These are phyloP conservation scores for Lepidium aucheri DNA, from an alignment of 345 rosid species.

Conservation along the genomic window DNA sequence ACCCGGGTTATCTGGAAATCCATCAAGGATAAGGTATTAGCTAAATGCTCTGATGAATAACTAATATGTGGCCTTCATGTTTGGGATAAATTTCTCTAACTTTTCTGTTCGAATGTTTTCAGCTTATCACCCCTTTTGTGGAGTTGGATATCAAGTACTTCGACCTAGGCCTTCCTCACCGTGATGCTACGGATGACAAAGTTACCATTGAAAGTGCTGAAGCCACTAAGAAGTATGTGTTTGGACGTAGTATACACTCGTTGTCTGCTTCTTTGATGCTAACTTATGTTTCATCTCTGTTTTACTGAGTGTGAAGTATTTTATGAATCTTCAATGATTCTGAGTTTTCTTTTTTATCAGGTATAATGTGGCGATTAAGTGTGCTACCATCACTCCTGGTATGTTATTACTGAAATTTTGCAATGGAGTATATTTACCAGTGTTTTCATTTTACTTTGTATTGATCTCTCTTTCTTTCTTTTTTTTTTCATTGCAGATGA, in stretches of 20 bases:
- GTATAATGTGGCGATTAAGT: conserved; percentile 96
- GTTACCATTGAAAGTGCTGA: conserved; percentile 65
- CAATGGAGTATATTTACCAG: background rate
- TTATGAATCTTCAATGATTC: background rate
- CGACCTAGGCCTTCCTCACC: conserved; percentile 62
- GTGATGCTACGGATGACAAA: conserved; percentile 62
- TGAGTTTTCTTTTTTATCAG: conserved; percentile 26
- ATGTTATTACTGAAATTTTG: background rate
- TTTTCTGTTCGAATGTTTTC: conserved; percentile 3
- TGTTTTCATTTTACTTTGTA: background rate
- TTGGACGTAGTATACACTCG: background rate
- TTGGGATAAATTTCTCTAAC: background rate
- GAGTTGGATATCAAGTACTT: conserved; percentile 69
- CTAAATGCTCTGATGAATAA: background rate
- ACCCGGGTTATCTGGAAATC: conserved; percentile 85
- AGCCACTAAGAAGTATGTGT: conserved; percentile 60
- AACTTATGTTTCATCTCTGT: background rate
- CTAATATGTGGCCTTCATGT: background rate
- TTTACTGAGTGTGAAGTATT: background rate
- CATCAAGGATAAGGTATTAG: conserved; percentile 85
- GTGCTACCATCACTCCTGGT: conserved; percentile 99
- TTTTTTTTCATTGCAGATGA: conserved; percentile 51
- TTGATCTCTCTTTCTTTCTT: background rate
- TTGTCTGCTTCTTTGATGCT: background rate
- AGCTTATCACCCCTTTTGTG: conserved; percentile 85